phyloP scores from a whole-genome alignment of 2,329 filamentous ascomycete genomes.

The Sphaceloma murrayae region DNA sequence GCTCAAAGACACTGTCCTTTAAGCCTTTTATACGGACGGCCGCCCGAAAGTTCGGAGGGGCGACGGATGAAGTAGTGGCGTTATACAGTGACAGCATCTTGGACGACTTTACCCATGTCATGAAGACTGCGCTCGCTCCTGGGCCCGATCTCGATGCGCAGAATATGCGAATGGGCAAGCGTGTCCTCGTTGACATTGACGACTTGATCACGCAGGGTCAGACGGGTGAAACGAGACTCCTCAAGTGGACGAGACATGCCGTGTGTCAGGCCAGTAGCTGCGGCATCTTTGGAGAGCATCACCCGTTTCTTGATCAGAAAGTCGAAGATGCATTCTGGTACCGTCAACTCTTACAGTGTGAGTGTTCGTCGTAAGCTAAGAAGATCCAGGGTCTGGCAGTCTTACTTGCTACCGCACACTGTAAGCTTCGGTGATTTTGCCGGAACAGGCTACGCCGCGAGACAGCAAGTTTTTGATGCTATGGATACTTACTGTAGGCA shows the following conservation, averaged over 20 bases:
- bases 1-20: not conserved
- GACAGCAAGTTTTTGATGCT: not conserved
- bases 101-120: slow-evolving; percentile 4
- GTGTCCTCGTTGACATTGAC: slow-evolving; percentile 1
- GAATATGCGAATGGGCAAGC: slow-evolving; percentile 2
- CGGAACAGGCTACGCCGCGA: not conserved
- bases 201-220: not conserved
- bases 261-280: slow-evolving; percentile 2
- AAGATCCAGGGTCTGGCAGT: not conserved
- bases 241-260: slow-evolving; percentile 1
- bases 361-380: not conserved
- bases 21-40: slow-evolving; percentile 3
- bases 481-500: not conserved
- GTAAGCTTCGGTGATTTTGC: not conserved
- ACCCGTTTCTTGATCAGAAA: slow-evolving; percentile 10
- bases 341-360: not conserved
- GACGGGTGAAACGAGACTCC: not conserved
- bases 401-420: not conserved
- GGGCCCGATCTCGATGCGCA: not conserved
- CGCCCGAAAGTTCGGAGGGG: not conserved
- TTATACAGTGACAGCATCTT: not conserved
- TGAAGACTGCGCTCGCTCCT: not conserved
- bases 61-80: not conserved
- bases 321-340: slow-evolving; percentile 11
- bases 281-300: not conserved